Evolutionary conservation across 208 protist species (phyloP).

Genomic region (Leishmania tarentolae): DNA sequence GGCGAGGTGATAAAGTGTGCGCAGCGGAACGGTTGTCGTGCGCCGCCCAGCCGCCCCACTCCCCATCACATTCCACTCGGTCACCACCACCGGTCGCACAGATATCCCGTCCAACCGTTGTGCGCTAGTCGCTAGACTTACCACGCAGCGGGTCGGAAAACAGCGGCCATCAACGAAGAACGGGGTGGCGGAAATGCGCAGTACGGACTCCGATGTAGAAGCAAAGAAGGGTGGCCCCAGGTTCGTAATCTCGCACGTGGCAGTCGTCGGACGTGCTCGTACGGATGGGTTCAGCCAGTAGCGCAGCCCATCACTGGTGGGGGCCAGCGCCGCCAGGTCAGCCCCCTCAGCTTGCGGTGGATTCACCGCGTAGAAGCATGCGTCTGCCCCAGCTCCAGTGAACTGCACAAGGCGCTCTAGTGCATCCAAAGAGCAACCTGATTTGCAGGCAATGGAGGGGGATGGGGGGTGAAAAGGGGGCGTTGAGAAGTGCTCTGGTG

Average conservation of each 20-base stretch:
- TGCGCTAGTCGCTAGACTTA: constrained; percentile 52
- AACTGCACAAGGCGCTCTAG: constrained; percentile 36
- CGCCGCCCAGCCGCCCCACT: neutral
- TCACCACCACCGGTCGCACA: constrained; percentile 46
- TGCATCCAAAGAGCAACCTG: constrained; percentile 31
- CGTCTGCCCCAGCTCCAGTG: constrained; percentile 29
- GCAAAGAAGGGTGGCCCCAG: constrained; percentile 35
- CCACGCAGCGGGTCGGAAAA: constrained; percentile 60
- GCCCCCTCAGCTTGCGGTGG: neutral
- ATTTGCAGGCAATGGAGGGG: neutral
- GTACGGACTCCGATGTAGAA: constrained; percentile 27
- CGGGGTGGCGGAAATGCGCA: constrained; percentile 42
- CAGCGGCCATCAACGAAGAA: constrained; percentile 30
- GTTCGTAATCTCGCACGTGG: constrained; percentile 53
- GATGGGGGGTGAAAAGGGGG: neutral
- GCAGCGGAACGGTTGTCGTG: constrained; percentile 40
- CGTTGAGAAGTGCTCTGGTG: neutral
- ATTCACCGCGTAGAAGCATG: constrained; percentile 26
- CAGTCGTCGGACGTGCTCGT: constrained; percentile 41
- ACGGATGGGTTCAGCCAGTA: constrained; percentile 55
- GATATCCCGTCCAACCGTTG: constrained; percentile 53
- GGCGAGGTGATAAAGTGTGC: constrained; percentile 58
- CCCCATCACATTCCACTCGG: constrained; percentile 39
- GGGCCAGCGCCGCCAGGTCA: neutral
- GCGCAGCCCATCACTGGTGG: constrained; percentile 12